These are phyloP conservation scores for Smittium culicis DNA, from an alignment of 371 early-diverging fungal genomes.

Conservation along the genomic window DNA sequence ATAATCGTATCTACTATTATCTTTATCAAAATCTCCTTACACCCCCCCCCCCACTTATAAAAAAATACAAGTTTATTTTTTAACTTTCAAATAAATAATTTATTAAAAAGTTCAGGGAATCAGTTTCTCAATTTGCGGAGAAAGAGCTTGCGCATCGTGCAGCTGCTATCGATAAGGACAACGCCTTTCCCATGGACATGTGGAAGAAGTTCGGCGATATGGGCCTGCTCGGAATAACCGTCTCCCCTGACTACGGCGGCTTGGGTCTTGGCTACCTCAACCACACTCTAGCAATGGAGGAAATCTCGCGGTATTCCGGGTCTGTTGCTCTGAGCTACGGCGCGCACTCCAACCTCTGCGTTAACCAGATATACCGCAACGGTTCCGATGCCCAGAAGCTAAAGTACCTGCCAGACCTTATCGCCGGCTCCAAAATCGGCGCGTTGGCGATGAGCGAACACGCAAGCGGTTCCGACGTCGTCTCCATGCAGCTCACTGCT, in stretches of 20 bases:
- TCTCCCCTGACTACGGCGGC: constrained; percentile 68
- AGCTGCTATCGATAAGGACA: constrained; percentile 62
- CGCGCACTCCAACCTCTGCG: constrained; percentile 93
- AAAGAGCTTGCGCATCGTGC: constrained; percentile 79
- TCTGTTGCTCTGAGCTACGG: constrained; percentile 89
- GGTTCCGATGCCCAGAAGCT: constrained; percentile 78
- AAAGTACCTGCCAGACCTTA: constrained; percentile 76
- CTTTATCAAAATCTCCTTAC: background rate
- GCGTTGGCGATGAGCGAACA: constrained; percentile 95
- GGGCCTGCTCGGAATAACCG: constrained; percentile 91
- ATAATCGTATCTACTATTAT: background rate
- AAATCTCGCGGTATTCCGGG: constrained; percentile 77
- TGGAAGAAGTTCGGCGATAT: constrained; percentile 93
- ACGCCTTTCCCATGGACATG: constrained; percentile 88
- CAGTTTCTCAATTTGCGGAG: constrained; percentile 64
- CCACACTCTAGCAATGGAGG: constrained; percentile 89
- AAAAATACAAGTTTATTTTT: constrained; percentile 13
- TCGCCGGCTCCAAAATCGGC: constrained; percentile 82
- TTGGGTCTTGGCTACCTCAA: constrained; percentile 81
- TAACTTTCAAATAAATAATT: too few species aligned
- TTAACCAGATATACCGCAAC: constrained; percentile 90
- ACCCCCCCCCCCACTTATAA: background rate
- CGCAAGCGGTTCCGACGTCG: constrained; percentile 85
- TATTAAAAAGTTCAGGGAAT: constrained; percentile 50
- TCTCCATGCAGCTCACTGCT: constrained; percentile 80